phyloP scores from a whole-genome alignment of 2,329 filamentous ascomycete genomes.

The Trichocomaceae sp. region DNA sequence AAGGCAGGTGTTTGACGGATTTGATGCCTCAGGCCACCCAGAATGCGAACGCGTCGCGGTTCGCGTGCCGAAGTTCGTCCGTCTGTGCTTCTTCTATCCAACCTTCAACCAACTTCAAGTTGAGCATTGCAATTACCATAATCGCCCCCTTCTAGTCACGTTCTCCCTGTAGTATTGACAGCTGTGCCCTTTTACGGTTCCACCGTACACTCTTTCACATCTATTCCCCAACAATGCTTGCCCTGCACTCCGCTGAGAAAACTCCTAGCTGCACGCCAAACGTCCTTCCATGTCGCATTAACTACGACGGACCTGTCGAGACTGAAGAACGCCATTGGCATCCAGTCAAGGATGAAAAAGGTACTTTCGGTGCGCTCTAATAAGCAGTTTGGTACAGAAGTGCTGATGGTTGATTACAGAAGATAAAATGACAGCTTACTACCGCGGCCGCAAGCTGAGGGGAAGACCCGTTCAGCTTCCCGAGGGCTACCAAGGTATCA shows the following conservation, averaged over 20 bases:
- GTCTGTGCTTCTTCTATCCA: too few relatives aligned
- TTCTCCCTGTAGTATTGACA: too few relatives aligned
- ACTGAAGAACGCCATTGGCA: conserved; percentile 63
- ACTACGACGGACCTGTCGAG: conserved; percentile 68
- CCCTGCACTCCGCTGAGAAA: conserved; percentile 26
- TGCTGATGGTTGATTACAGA: conserved; percentile 14
- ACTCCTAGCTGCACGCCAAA: conserved; percentile 52
- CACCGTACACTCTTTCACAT: neutral
- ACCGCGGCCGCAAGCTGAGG: conserved; percentile 72
- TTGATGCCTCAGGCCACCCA: neutral
- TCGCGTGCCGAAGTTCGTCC: neutral
- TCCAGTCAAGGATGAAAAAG: conserved; percentile 45
- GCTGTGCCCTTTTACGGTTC: neutral
- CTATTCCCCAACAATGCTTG: conserved; percentile 24
- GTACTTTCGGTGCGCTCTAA: conserved; percentile 19
- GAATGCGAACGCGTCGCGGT: conserved; percentile 5
- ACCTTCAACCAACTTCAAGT: neutral
- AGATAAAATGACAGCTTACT: conserved; percentile 53
- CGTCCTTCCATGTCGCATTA: conserved; percentile 71
- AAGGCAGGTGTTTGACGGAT: neutral
- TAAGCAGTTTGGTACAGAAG: neutral
- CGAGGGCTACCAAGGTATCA: conserved; percentile 56
- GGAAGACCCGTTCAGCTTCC: conserved; percentile 63
- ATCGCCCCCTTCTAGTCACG: too few relatives aligned
- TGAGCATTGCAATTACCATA: neutral